Evolutionary conservation across 495 filamentous ascomycete genomes (phyloP).

Genomic region (Parachaetomium inaequale): DNA sequence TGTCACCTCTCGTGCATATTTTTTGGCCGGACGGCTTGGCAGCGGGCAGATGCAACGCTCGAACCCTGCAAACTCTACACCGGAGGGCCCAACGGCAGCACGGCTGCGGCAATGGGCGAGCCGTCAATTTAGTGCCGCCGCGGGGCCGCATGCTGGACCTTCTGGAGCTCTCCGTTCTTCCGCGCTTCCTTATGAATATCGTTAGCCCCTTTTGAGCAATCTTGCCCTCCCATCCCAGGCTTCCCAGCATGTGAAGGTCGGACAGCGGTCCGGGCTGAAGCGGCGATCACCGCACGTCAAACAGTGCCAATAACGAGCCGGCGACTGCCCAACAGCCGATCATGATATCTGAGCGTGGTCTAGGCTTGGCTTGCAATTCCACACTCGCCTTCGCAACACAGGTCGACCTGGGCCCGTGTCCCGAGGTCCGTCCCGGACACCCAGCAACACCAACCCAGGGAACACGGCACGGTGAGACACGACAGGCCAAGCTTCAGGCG

Average conservation of each 20-base stretch:
- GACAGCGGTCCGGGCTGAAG: neutral
- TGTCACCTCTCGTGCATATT: conserved; percentile 25
- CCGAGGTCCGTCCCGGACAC: neutral
- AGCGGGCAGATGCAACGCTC: conserved; percentile 19
- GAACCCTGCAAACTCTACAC: neutral
- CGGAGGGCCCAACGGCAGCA: conserved; percentile 4
- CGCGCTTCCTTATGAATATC: neutral
- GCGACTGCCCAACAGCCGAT: neutral
- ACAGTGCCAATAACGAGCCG: conserved; percentile 4
- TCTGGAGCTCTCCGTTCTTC: neutral
- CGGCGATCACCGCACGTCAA: conserved; percentile 1
- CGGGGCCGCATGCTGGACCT: neutral
- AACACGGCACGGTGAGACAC: conserved; percentile 20
- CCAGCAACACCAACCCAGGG: neutral
- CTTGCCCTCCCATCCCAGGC: neutral
- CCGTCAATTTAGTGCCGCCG: conserved; percentile 4
- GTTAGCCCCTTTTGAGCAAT: neutral
- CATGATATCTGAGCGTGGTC: neutral
- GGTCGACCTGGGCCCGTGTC: neutral
- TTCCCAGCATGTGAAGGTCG: neutral
- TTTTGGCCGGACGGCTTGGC: conserved; percentile 27
- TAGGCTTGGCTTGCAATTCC: too few relatives aligned
- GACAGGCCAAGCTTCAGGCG: conserved; percentile 33
- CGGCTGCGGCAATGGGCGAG: conserved; percentile 7
- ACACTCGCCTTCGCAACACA: neutral